Conservation (phyloP, 2,329 filamentous ascomycete species). For the Penicillium sp. region DNA sequence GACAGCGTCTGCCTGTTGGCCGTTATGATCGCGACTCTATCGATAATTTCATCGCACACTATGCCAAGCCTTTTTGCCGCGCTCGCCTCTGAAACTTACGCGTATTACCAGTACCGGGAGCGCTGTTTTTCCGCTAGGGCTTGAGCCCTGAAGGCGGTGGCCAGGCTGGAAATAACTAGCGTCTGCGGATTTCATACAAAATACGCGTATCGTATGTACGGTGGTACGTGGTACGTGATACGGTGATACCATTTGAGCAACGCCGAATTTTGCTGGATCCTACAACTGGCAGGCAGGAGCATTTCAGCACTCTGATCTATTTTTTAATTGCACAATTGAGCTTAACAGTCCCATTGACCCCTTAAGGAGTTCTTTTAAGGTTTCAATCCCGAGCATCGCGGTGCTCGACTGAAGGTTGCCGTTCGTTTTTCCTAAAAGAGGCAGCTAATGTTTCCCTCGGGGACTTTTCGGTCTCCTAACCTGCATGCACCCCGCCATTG, state of each 20-base stretch:
- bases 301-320: neutral
- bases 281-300: neutral
- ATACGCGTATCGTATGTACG: neutral
- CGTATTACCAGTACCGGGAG: conserved; percentile 23
- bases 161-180: conserved; percentile 1
- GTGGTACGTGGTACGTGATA: neutral
- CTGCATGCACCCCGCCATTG: conserved; percentile 15
- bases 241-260: neutral
- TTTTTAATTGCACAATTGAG: neutral
- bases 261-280: neutral
- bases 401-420: neutral
- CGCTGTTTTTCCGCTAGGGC: conserved; percentile 21
- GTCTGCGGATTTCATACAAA: neutral
- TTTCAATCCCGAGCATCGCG: neutral
- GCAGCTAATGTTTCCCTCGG: conserved; percentile 14
- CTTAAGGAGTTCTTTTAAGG: neutral
- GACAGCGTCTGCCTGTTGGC: conserved; percentile 23
- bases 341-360: neutral
- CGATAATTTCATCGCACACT: conserved; percentile 42
- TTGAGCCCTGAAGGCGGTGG: conserved; percentile 1
- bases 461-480: conserved; percentile 9
- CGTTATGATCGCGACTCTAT: conserved; percentile 23
- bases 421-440: conserved; percentile 7
- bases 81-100: conserved; percentile 15
- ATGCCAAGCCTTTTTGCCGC: conserved; percentile 12